phyloP scores from a whole-genome alignment of 1,139 yeast genomes.

The Yamadazyma kanchanaburiensis region DNA sequence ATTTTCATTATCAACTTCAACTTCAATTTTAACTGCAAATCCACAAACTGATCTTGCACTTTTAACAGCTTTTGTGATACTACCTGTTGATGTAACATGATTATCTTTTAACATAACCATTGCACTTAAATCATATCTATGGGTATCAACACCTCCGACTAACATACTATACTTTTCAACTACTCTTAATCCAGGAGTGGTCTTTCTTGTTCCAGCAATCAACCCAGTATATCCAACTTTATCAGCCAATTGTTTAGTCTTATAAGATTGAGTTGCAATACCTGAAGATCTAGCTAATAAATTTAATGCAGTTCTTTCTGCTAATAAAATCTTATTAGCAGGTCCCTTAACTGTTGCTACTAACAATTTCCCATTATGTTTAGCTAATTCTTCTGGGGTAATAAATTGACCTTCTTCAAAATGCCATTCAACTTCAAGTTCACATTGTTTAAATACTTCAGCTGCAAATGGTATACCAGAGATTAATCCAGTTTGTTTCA shows the following conservation, averaged over 20 bases:
- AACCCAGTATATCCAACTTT: conserved; percentile 74
- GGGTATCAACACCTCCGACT: conserved; percentile 93
- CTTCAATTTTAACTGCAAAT: conserved; percentile 86
- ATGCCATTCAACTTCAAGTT: conserved; percentile 68
- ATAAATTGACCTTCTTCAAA: conserved; percentile 65
- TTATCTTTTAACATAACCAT: conserved; percentile 98
- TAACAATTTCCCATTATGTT: conserved; percentile 53
- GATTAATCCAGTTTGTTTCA: conserved; percentile 79
- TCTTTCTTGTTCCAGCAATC: conserved; percentile 96
- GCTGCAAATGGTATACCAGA: conserved; percentile 89
- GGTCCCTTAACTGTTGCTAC: conserved; percentile 82
- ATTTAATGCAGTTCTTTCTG: conserved; percentile 86
- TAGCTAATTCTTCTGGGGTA: conserved; percentile 35
- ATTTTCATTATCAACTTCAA: conserved; percentile 76
- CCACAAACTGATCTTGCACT: conserved; percentile 83
- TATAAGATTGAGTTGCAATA: conserved; percentile 74
- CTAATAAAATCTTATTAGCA: conserved; percentile 70
- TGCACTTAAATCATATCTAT: conserved; percentile 83
- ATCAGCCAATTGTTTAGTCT: conserved; percentile 60
- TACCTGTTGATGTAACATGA: conserved; percentile 89
- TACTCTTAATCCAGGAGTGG: conserved; percentile 91
- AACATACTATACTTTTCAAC: conserved; percentile 92
- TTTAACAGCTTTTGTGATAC: conserved; percentile 78
- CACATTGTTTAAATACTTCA: conserved; percentile 80
- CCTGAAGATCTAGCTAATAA: conserved; percentile 83